A percentile compares a stretch with the other conserved stretches of the same genome.
Evolutionary conservation across 73 alveolate species (phyloP).

Genomic region (Stentor coeruleus): DNA sequence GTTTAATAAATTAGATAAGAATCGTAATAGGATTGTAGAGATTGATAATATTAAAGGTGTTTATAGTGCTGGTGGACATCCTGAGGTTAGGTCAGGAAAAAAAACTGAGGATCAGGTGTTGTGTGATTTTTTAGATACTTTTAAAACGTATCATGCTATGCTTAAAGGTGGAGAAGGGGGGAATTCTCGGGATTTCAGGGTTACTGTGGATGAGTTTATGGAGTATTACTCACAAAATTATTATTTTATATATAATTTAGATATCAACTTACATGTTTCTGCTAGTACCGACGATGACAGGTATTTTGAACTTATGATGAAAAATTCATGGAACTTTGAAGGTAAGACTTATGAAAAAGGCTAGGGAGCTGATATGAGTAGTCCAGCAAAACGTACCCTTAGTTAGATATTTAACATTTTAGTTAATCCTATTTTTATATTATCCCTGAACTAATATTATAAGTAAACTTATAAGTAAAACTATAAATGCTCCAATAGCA

Average conservation of each 20-base stretch:
- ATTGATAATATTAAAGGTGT: conserved; percentile 59
- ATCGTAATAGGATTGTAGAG: conserved; percentile 72
- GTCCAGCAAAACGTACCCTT: neutral
- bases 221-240: conserved; percentile 18
- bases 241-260: no score
- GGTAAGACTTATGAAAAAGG: conserved; percentile 20
- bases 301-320: conserved; percentile 25
- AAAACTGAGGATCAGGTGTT: conserved; percentile 52
- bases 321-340: conserved; percentile 20
- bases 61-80: conserved; percentile 64
- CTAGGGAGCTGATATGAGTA: conserved; percentile 25
- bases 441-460: no score
- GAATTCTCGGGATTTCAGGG: conserved; percentile 21
- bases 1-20: conserved; percentile 74
- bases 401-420: no score
- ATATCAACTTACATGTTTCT: no score
- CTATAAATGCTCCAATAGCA: no score
- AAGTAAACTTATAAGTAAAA: no score
- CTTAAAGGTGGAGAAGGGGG: no score
- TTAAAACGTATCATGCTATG: conserved; percentile 55
- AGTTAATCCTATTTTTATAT: no score
- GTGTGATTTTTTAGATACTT: conserved; percentile 49
- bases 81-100: conserved; percentile 70
- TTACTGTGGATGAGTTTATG: conserved; percentile 23
- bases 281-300: conserved; percentile 19